phyloP scores from a whole-genome alignment of 306 rosid species.

The Inga laurina region DNA sequence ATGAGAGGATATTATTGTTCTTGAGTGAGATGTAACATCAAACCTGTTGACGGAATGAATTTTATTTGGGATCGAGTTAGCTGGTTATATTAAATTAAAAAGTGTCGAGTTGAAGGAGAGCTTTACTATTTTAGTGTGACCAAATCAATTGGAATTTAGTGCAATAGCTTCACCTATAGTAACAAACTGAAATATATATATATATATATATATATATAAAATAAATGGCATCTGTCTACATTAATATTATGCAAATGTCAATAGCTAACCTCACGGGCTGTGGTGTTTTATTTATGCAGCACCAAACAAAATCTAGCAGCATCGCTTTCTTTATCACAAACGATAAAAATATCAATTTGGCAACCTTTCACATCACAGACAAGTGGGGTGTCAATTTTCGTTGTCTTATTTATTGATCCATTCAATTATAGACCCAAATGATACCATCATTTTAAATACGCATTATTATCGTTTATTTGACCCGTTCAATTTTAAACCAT shows the following conservation, averaged over 20 bases:
- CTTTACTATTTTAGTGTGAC: background rate
- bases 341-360: background rate
- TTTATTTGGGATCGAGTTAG: background rate
- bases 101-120: background rate
- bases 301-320: background rate
- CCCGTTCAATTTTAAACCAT: background rate
- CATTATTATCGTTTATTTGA: background rate
- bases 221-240: background rate
- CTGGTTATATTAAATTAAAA: background rate
- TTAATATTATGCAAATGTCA: background rate
- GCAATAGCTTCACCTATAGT: background rate
- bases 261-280: background rate
- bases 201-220: background rate
- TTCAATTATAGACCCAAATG: background rate
- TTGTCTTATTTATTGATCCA: background rate
- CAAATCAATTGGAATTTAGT: background rate
- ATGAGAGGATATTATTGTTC: background rate
- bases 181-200: background rate
- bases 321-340: background rate
- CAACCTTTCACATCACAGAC: background rate
- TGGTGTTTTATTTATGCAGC: background rate
- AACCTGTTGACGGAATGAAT: background rate
- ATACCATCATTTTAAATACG: background rate
- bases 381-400: conserved; percentile 8
- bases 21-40: background rate